Base-by-base conservation (phyloP, 2,329 filamentous ascomycete genomes). In the Fusarium nematophilum region DNA sequence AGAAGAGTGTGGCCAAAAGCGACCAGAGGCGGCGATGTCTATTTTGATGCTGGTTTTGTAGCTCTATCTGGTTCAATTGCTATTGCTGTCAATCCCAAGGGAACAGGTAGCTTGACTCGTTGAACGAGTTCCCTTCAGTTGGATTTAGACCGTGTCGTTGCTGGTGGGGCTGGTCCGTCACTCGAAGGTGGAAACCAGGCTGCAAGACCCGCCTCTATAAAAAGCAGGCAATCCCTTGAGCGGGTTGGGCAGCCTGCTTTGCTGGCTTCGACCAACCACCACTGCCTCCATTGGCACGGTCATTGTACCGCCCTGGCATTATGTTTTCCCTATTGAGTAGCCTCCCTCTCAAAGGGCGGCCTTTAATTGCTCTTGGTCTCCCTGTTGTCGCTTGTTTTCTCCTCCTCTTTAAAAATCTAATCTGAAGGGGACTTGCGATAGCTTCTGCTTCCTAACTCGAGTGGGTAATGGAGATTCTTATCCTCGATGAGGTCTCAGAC, bases 161-260 rank as follows among this genome's bases (percentile, higher is more conserved):
- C 43, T 48, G 27, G 55, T 64, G 59, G 59, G 59, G 45, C 55
- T 43, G 31, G 33, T 31, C 27, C 59, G 54, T 48, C 14, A 18
- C 31, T 43, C 26, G 29, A 57, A 57, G 38, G 46, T 53, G 46
- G n/a, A n/a, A 36, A 53, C 46, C 36, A 44, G 44, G 50, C 40
- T 61, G 56, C 14, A 46, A 46, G 37, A 40, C 33, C 37, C 45
- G 49, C 29, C 44, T 48, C 59, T 64, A 60, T 64, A 64, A 62
- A 62, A 62, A 62, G 59, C 60, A 60, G 23, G 21, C 6, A 25
- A 59, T 46, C 44, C 50, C 44, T 60, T 52, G 14, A 39, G 26
- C 23, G 26, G 30, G 57, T 14, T 13, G n/a, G 25, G 21, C n/a
- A 31, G 23, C 29, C 25, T 27, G 21, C 23, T 36, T 27, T 36